phyloP scores from a whole-genome alignment of 139 green algal species.

The Limnomonas spitsbergensis region DNA sequence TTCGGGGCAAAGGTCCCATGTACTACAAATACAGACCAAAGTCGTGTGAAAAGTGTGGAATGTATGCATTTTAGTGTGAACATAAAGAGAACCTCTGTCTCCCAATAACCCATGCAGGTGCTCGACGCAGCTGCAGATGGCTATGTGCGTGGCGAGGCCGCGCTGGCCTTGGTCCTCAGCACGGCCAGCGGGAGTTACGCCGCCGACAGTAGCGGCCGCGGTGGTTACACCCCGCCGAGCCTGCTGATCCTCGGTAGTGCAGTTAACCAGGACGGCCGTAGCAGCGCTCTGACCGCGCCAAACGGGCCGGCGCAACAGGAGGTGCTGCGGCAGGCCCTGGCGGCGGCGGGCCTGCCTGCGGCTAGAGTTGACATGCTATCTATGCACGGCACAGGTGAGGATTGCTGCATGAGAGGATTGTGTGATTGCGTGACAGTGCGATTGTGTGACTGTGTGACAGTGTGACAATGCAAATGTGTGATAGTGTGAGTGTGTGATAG shows the following conservation, averaged over 20 bases:
- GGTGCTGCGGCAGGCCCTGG: slow-evolving; percentile 61
- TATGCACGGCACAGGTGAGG: slow-evolving; percentile 53
- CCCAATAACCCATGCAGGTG: slow-evolving; percentile 32
- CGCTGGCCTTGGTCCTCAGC: slow-evolving; percentile 37
- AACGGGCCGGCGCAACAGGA: slow-evolving; percentile 82
- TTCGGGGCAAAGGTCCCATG: too few relatives aligned
- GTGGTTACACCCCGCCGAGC: background rate
- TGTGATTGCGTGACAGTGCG: background rate
- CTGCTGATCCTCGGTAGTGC: slow-evolving; percentile 41
- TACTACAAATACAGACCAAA: too few relatives aligned
- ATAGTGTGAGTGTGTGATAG: too few relatives aligned
- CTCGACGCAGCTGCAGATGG: slow-evolving; percentile 72
- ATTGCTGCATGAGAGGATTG: slow-evolving; percentile 21
- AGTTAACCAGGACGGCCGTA: slow-evolving; percentile 77
- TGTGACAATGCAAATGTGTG: too few relatives aligned
- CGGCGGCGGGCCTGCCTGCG: background rate
- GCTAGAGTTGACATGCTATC: slow-evolving; percentile 35
- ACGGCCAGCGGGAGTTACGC: background rate
- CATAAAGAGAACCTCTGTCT: too few relatives aligned
- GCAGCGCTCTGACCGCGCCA: slow-evolving; percentile 79
- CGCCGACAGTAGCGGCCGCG: slow-evolving; percentile 25
- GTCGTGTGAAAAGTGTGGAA: too few relatives aligned
- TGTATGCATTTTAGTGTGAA: too few relatives aligned
- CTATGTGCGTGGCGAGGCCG: slow-evolving; percentile 74
- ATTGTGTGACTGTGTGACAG: background rate